These are phyloP conservation scores for Calocera cornea DNA, from an alignment of 768 basidiomycete species.

Conservation along the genomic window DNA sequence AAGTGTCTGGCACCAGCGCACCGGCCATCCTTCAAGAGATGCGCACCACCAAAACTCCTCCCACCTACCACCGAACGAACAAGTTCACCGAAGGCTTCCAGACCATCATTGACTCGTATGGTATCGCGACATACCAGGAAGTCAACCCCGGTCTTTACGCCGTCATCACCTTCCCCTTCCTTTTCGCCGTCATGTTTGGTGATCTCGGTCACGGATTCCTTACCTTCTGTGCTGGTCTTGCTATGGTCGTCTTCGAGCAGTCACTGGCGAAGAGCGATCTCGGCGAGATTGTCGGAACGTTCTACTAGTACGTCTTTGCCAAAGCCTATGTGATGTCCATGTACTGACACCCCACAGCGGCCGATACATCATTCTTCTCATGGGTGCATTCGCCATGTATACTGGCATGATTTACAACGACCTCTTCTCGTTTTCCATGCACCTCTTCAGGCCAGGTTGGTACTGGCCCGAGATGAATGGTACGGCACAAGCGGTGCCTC, in stretches of 20 bases:
- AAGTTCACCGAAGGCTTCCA: slow-evolving; percentile 97
- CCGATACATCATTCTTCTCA: slow-evolving; percentile 94
- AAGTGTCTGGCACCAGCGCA: slow-evolving; percentile 83
- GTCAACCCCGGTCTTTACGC: slow-evolving; percentile 93
- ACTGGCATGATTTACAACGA: slow-evolving; percentile 99
- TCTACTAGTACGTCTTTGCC: slow-evolving; percentile 67
- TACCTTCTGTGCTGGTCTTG: slow-evolving; percentile 57
- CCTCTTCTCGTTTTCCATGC: slow-evolving; percentile 85
- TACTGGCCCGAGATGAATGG: slow-evolving; percentile 47
- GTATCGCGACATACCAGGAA: slow-evolving; percentile 87
- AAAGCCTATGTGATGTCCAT: slow-evolving; percentile 7
- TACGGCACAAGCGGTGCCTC: slow-evolving; percentile 39
- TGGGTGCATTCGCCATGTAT: slow-evolving; percentile 95
- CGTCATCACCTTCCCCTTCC: slow-evolving; percentile 86
- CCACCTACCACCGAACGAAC: slow-evolving; percentile 88
- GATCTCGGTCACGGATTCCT: slow-evolving; percentile 93
- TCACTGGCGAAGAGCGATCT: slow-evolving; percentile 58
- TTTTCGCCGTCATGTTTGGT: slow-evolving; percentile 99
- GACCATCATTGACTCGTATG: slow-evolving; percentile 95
- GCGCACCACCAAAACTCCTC: slow-evolving; percentile 78
- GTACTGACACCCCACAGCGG: slow-evolving; percentile 41
- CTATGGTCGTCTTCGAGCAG: slow-evolving; percentile 80
- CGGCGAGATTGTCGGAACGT: slow-evolving; percentile 74
- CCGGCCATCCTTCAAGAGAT: slow-evolving; percentile 88
- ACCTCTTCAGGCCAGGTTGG: slow-evolving; percentile 84